These are phyloP conservation scores for Austropuccinia psidii DNA, from an alignment of 1,284 basidiomycete species.

Conservation along the genomic window DNA sequence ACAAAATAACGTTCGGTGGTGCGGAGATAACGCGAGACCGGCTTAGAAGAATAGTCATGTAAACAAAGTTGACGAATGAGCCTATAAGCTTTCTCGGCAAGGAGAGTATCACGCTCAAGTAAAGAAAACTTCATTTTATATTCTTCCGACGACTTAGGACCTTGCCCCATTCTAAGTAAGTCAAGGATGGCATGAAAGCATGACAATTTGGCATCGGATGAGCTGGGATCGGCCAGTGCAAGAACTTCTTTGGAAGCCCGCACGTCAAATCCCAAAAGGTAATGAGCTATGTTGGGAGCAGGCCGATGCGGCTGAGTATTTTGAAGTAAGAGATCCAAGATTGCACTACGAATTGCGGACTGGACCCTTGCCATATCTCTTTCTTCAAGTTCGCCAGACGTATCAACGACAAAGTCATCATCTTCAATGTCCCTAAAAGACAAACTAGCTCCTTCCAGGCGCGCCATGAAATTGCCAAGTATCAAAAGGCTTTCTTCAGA, in stretches of 20 bases:
- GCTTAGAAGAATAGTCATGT: slow-evolving; percentile 71
- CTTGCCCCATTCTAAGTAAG: slow-evolving; percentile 58
- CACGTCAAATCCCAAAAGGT: slow-evolving; percentile 68
- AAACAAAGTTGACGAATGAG: slow-evolving; percentile 78
- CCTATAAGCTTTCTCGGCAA: slow-evolving; percentile 79
- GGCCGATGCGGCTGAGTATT: slow-evolving; percentile 61
- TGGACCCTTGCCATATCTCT: slow-evolving; percentile 56
- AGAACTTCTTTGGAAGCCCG: slow-evolving; percentile 49
- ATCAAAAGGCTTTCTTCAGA: slow-evolving; percentile 81
- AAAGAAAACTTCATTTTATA: slow-evolving; percentile 40
- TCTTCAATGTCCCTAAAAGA: slow-evolving; percentile 43
- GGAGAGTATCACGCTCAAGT: slow-evolving; percentile 52
- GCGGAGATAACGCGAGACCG: slow-evolving; percentile 77
- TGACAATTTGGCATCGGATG: slow-evolving; percentile 61
- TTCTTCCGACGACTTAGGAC: slow-evolving; percentile 54
- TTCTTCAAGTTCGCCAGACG: slow-evolving; percentile 51
- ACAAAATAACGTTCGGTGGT: slow-evolving; percentile 83
- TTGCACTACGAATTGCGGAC: slow-evolving; percentile 63
- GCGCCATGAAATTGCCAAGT: slow-evolving; percentile 64
- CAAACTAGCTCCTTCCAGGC: slow-evolving; percentile 55
- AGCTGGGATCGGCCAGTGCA: slow-evolving; percentile 53
- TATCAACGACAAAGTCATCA: slow-evolving; percentile 42
- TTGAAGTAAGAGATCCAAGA: slow-evolving; percentile 76
- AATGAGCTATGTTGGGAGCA: slow-evolving; percentile 81
- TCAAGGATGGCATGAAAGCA: slow-evolving; percentile 75